A percentile compares a stretch with the other conserved stretches of the same genome.
phyloP scores from a whole-genome alignment of 257 asterid species.

The Leonotis leonurus region DNA sequence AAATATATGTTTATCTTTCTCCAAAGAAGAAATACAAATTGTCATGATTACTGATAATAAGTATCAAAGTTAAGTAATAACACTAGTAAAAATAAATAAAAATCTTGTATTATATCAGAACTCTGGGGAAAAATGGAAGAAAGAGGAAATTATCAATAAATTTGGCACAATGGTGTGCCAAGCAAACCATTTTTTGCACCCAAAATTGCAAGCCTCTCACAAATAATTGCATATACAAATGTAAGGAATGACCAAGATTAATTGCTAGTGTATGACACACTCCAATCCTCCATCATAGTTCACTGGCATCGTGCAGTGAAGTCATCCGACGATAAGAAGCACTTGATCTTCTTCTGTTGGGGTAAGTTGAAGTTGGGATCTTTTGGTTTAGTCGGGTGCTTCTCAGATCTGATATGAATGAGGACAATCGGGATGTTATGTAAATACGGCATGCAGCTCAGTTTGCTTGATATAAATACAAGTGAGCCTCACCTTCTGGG shows the following conservation, averaged over 20 bases:
- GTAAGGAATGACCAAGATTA: slow-evolving; percentile 12
- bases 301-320: slow-evolving; percentile 25
- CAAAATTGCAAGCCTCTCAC: slow-evolving; percentile 14
- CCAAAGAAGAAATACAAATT: too few species aligned
- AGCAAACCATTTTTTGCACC: background rate
- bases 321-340: slow-evolving; percentile 34
- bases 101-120: too few species aligned
- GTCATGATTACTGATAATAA: too few species aligned
- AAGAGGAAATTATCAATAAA: background rate
- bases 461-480: background rate
- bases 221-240: slow-evolving; percentile 33
- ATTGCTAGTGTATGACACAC: background rate
- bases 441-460: background rate
- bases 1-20: too few species aligned
- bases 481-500: slow-evolving; percentile 72
- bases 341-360: slow-evolving; percentile 64
- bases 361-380: slow-evolving; percentile 68
- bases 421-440: background rate
- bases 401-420: slow-evolving; percentile 28
- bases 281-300: background rate
- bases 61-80: too few species aligned
- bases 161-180: slow-evolving; percentile 43
- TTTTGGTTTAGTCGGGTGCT: slow-evolving; percentile 62
- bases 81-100: too few species aligned
- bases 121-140: background rate